Base-by-base conservation (phyloP, 257 asterid genomes). In the Penstemon eatonii region DNA sequence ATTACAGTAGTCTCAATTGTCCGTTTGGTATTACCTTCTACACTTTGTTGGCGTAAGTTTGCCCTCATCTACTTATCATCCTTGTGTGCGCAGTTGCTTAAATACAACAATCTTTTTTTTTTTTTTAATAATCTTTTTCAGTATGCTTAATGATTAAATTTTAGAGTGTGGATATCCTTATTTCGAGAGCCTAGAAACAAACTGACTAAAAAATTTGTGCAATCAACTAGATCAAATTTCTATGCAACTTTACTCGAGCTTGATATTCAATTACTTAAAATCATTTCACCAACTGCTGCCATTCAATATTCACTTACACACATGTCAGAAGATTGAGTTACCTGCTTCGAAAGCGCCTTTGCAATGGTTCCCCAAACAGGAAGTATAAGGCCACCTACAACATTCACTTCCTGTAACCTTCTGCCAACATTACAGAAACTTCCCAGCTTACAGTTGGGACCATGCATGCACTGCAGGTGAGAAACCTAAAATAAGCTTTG, bases 321-420 rank as follows among this genome's bases (percentile, higher is more conserved):
- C 37, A 65, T 63, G 65, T 38, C 50, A 25, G 33, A 25, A 25
- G 2, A 25, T 25, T 60, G 52, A 53, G 51, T 56, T 76, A 88
- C 99, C 96, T 90, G 97, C 85, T 89, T 93, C 62, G 95, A 81
- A 63, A 93, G 95, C 7, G 96, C 97, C 79, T 87, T 93, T 81
- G 87, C 96, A 56, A 90, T 73, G 53, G 96, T 87, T 65, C 97
- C 99, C 99, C 99, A 94, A 62, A 91, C 94, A 63, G 97, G 99
- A 79, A 94, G 97, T 80, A 94, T 91, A 60, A 90, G 95, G 56
- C 99, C 97, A 75, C 97, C 97, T 76, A 94, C 78, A 67, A 94
- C 87, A 86, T 94, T 84, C 73, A 87, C 97, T 83, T 94, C 99
- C 77, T 90, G 99, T 64, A 83, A 60, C 83, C 99, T 84, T 87